phyloP scores from a whole-genome alignment of 352 stramenopile genomes.

The Pythium vanterpoolii region DNA sequence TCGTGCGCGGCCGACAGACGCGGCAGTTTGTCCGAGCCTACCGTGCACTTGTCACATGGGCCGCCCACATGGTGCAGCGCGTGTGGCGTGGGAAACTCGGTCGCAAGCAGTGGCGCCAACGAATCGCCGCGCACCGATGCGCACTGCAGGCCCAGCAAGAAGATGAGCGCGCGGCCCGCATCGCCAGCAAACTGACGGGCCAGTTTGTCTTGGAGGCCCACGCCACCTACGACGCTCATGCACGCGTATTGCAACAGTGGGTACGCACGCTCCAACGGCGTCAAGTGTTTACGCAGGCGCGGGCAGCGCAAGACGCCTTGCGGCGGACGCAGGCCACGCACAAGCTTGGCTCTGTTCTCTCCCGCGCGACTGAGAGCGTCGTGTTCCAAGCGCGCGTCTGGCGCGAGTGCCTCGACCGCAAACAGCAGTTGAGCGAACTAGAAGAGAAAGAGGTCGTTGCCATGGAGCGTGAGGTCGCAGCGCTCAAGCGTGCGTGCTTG shows the following conservation, averaged over 20 bases:
- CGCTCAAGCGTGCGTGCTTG: conserved; percentile 43
- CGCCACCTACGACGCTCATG: conserved; percentile 31
- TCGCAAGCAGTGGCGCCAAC: conserved; percentile 52
- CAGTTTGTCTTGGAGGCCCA: conserved; percentile 55
- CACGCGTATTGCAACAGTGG: conserved; percentile 57
- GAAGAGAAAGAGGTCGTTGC: conserved; percentile 33
- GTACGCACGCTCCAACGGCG: conserved; percentile 63
- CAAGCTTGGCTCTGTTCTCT: conserved; percentile 32
- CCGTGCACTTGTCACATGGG: conserved; percentile 29
- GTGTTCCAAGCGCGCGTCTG: conserved; percentile 71
- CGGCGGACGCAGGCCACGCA: conserved; percentile 27
- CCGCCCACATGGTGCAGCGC: conserved; percentile 43
- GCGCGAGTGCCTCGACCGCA: conserved; percentile 57
- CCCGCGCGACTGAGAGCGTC: conserved; percentile 34
- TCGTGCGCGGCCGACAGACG: conserved; percentile 48
- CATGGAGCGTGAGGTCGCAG: conserved; percentile 47
- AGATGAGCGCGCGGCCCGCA: conserved; percentile 48
- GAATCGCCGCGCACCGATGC: conserved; percentile 41
- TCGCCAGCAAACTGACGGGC: conserved; percentile 57
- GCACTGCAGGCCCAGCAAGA: conserved; percentile 52
- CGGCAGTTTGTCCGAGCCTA: conserved; percentile 34
- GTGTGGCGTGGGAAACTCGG: conserved; percentile 56
- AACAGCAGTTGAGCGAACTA: conserved; percentile 36
- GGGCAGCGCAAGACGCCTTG: conserved; percentile 22
- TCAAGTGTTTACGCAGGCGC: conserved; percentile 48